Percentiles rank a stretch among this genome's conserved stretches.
These are phyloP conservation scores for Kodamaea nitidulidarum DNA, from an alignment of 805 yeast genomes.

Conservation along the genomic window DNA sequence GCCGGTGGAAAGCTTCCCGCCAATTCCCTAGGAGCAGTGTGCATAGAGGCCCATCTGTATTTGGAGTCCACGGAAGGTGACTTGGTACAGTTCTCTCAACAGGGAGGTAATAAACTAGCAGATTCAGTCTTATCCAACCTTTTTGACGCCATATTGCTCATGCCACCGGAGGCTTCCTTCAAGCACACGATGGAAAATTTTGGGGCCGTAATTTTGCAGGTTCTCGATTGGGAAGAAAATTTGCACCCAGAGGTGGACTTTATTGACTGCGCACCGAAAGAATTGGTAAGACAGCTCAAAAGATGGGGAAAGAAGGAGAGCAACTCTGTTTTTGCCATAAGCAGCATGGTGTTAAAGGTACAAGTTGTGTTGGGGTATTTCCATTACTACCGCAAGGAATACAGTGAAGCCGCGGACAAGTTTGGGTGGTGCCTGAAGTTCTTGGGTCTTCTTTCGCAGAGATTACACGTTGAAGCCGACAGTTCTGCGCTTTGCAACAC, in stretches of 20 bases:
- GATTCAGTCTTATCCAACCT: neutral
- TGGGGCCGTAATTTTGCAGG: slow-evolving; percentile 6
- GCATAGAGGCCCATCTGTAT: neutral
- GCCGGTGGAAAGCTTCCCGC: slow-evolving; percentile 15
- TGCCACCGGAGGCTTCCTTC: slow-evolving; percentile 16
- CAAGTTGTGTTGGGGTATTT: slow-evolving; percentile 19
- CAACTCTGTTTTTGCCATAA: neutral
- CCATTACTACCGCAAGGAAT: slow-evolving; percentile 14
- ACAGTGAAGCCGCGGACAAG: slow-evolving; percentile 12
- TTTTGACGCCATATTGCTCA: slow-evolving; percentile 11
- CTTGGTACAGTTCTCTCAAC: neutral
- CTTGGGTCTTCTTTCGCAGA: slow-evolving; percentile 7
- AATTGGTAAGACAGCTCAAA: slow-evolving; percentile 10
- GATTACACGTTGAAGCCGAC: neutral
- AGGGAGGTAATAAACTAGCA: neutral
- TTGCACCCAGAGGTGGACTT: slow-evolving; percentile 17
- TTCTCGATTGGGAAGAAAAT: slow-evolving; percentile 9
- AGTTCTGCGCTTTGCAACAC: neutral
- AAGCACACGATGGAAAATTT: slow-evolving; percentile 8
- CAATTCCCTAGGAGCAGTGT: slow-evolving; percentile 12
- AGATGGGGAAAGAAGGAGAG: slow-evolving; percentile 6
- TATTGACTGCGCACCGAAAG: slow-evolving; percentile 9
- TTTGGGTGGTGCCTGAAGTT: slow-evolving; percentile 20
- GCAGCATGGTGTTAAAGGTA: slow-evolving; percentile 13
- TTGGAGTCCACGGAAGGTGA: neutral